Percentiles rank a stretch among this genome's conserved stretches.
Evolutionary conservation across 306 rosid species (phyloP).

Genomic region (Vachellia pachyceras): DNA sequence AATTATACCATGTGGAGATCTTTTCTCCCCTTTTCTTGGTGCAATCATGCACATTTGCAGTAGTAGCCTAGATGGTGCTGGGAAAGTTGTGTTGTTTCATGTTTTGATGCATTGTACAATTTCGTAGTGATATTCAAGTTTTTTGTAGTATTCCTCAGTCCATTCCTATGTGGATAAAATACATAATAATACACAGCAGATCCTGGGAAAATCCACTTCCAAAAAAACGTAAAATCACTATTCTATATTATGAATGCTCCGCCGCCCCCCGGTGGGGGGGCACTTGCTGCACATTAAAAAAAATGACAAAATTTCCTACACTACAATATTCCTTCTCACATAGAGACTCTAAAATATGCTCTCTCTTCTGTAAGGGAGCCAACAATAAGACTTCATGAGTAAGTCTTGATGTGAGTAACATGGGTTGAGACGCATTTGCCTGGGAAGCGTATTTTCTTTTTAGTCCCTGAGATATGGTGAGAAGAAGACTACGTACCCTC

Average conservation of each 20-base stretch:
- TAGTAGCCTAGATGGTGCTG: slow-evolving; percentile 32
- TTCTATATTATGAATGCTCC: not conserved
- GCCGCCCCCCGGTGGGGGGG: too few relatives aligned
- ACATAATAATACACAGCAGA: not conserved
- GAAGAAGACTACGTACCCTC: slow-evolving; percentile 34
- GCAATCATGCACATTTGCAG: slow-evolving; percentile 20
- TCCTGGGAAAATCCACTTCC: not conserved
- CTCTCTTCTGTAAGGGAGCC: not conserved
- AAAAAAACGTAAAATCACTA: not conserved
- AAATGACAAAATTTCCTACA: not conserved
- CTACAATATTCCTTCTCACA: not conserved
- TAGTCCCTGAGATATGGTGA: not conserved
- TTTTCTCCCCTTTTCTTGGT: not conserved
- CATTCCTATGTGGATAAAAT: not conserved
- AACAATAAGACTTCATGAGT: slow-evolving; percentile 2
- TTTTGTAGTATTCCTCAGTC: not conserved
- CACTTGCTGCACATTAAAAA: not conserved
- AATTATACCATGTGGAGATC: not conserved
- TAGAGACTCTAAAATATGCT: not conserved
- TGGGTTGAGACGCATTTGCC: not conserved
- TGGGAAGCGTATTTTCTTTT: not conserved
- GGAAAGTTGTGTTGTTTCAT: too few relatives aligned
- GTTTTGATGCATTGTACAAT: slow-evolving; percentile 43
- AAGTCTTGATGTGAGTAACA: slow-evolving; percentile 8
- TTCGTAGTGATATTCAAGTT: slow-evolving; percentile 8